Conservation (phyloP, 2,329 filamentous ascomycete genomes). For the Epichloe coenophiala region DNA sequence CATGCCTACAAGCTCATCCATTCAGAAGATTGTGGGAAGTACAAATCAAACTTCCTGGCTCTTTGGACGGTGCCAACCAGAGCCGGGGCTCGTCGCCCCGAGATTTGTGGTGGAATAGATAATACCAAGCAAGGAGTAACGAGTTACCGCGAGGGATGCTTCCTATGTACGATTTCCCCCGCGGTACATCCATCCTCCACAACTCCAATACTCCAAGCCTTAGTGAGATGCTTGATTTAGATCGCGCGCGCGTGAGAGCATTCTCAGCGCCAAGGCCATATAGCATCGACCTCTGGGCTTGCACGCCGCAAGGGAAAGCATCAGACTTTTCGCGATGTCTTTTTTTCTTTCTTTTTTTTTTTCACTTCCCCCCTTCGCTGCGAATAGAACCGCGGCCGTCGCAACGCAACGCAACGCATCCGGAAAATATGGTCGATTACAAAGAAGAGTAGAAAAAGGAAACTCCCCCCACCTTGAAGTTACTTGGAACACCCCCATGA, state of each 20-base stretch:
- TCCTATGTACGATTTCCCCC: no score
- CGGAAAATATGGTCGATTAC: neutral
- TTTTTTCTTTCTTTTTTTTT: neutral
- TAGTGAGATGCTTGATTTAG: neutral
- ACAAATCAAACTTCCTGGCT: neutral
- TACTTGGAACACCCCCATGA: neutral
- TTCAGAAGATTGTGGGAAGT: neutral
- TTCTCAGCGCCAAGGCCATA: neutral
- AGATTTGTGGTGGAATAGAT: no score
- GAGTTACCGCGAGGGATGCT: no score
- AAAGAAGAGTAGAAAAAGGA: neutral
- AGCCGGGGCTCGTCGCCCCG: neutral
- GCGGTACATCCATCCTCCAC: neutral
- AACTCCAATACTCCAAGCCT: neutral
- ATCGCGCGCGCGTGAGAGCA: neutral
- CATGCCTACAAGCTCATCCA: neutral
- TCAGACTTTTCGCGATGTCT: neutral
- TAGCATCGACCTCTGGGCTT: neutral
- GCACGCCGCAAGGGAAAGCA: neutral
- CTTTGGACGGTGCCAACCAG: no score
- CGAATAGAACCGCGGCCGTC: neutral
- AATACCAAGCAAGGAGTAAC: no score
- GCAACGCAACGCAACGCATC: neutral
- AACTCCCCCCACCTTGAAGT: neutral
- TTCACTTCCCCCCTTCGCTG: neutral